Percentiles rank a stretch among this genome's conserved stretches.
phyloP scores from a whole-genome alignment of 169 alveolate species.

The Plasmodium ovale region DNA sequence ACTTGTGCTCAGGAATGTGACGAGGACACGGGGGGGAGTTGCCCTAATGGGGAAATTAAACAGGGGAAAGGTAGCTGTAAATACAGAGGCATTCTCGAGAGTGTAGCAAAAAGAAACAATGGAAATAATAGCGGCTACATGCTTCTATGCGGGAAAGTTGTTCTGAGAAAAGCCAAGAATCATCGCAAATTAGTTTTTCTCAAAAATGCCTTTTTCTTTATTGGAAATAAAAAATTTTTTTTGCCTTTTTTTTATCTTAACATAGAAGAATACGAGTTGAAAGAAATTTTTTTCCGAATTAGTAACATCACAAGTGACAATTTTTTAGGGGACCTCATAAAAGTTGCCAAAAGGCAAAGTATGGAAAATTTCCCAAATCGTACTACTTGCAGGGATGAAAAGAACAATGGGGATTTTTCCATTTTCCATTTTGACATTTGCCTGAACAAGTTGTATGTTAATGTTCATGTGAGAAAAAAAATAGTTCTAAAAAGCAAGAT shows the following conservation, averaged over 20 bases:
- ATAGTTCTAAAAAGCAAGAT: background rate
- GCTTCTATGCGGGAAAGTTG: conserved; percentile 7
- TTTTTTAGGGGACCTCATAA: conserved; percentile 33
- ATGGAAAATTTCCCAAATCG: background rate
- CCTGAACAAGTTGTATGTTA: conserved; percentile 4
- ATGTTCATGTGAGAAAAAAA: conserved; percentile 7
- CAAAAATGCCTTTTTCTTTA: conserved; percentile 30
- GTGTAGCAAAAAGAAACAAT: background rate
- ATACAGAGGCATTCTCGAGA: background rate
- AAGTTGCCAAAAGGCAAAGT: background rate
- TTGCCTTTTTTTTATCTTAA: conserved; percentile 19
- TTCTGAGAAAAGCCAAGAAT: conserved; percentile 17
- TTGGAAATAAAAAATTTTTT: conserved; percentile 7
- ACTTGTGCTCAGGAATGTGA: too few relatives aligned
- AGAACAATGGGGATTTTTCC: background rate
- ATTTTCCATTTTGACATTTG: background rate
- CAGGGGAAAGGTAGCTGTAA: background rate
- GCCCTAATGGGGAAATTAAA: background rate
- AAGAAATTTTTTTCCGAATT: conserved; percentile 13
- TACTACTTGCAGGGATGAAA: background rate
- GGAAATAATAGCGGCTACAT: too few relatives aligned
- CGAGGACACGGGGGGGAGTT: too few relatives aligned
- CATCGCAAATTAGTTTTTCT: background rate
- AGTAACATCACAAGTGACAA: background rate
- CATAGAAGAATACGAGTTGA: conserved; percentile 30